phyloP scores from a whole-genome alignment of 2,329 filamentous ascomycete genomes.

The Pseudocercospora musae region DNA sequence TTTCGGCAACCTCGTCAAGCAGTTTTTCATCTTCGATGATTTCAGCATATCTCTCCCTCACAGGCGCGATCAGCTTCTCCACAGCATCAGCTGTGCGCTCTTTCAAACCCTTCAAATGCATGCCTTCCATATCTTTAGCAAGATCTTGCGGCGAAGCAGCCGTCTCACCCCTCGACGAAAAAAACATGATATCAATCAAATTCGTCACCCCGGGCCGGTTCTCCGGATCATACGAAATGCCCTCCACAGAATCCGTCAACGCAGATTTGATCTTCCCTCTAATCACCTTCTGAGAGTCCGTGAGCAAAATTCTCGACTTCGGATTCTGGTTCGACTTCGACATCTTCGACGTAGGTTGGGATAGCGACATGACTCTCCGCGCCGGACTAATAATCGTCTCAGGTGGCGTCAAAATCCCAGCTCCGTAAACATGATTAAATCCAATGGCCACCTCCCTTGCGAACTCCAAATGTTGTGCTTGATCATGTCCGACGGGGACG shows the following conservation, averaged over 20 bases:
- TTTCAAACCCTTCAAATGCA: conserved; percentile 61
- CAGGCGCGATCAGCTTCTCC: conserved; percentile 49
- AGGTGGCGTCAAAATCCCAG: conserved; percentile 60
- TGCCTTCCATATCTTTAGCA: conserved; percentile 43
- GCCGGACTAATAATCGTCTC: conserved; percentile 74
- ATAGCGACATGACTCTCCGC: conserved; percentile 86
- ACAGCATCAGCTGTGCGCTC: conserved; percentile 59
- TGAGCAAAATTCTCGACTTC: conserved; percentile 78
- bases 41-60: conserved; percentile 57
- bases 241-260: conserved; percentile 68
- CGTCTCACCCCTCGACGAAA: conserved; percentile 39
- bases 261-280: conserved; percentile 67
- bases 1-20: conserved; percentile 53
- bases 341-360: conserved; percentile 79
- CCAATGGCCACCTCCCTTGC: conserved; percentile 78
- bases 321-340: conserved; percentile 77
- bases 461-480: conserved; percentile 91
- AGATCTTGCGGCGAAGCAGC: conserved; percentile 41
- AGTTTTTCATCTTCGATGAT: conserved; percentile 51
- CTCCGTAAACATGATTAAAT: conserved; percentile 74
- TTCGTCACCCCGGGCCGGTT: conserved; percentile 81
- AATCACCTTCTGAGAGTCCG: conserved; percentile 64
- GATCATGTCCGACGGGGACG: conserved; percentile 95
- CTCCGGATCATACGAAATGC: conserved; percentile 68
- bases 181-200: conserved; percentile 73